Conservation (phyloP, 805 yeast species). For the Ogataea salicorniae region DNA sequence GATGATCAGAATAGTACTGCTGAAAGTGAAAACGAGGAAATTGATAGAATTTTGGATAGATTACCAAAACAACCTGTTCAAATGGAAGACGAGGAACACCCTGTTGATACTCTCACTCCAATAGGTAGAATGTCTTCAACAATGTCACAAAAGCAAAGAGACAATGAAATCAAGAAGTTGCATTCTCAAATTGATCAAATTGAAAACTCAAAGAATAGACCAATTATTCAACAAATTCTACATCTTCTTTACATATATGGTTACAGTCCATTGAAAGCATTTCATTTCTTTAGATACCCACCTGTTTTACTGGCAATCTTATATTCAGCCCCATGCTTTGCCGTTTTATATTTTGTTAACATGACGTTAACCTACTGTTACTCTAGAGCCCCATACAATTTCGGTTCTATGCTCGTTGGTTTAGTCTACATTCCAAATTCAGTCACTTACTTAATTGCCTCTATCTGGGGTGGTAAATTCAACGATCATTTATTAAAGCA, state of each 20-base stretch:
- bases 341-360: slow-evolving; percentile 66
- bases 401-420: slow-evolving; percentile 61
- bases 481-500: slow-evolving; percentile 54
- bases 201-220: slow-evolving; percentile 15
- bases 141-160: slow-evolving; percentile 15
- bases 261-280: slow-evolving; percentile 55
- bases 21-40: slow-evolving; percentile 18
- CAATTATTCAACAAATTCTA: slow-evolving; percentile 19
- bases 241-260: slow-evolving; percentile 41
- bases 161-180: slow-evolving; percentile 16
- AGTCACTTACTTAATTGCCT: slow-evolving; percentile 66
- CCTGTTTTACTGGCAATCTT: slow-evolving; percentile 64
- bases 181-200: slow-evolving; percentile 17
- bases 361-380: slow-evolving; percentile 64
- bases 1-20: slow-evolving; percentile 8
- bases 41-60: slow-evolving; percentile 33
- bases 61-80: slow-evolving; percentile 26
- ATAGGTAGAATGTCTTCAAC: slow-evolving; percentile 28
- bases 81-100: slow-evolving; percentile 19
- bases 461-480: slow-evolving; percentile 79
- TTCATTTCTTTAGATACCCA: slow-evolving; percentile 60
- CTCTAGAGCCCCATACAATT: slow-evolving; percentile 63
- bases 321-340: slow-evolving; percentile 69
- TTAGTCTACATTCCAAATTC: slow-evolving; percentile 81
- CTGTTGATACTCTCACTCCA: slow-evolving; percentile 35